A percentile compares a stretch with the other conserved stretches of the same genome.
These are phyloP conservation scores for Penicillium ucsense DNA, from an alignment of 495 filamentous ascomycete species.

Conservation along the genomic window DNA sequence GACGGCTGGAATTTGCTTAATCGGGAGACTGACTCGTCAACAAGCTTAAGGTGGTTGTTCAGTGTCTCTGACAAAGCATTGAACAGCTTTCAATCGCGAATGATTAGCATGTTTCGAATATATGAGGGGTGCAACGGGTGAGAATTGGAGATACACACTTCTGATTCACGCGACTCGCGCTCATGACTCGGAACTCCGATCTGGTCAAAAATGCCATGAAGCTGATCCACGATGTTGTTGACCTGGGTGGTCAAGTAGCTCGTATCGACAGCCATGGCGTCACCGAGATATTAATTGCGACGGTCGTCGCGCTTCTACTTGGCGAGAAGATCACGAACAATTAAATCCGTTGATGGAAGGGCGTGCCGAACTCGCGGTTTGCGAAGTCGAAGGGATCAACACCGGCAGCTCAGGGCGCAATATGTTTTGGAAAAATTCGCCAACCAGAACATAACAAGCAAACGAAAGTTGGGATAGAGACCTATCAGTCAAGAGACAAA, in stretches of 20 bases:
- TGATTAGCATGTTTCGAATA: no score
- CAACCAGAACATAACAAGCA: constrained; percentile 10
- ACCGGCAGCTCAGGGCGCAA: constrained; percentile 10
- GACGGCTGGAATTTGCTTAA: not conserved
- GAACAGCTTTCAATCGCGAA: constrained; percentile 53
- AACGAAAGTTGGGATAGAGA: constrained; percentile 15
- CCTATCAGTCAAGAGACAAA: constrained; percentile 17
- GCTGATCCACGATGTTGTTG: constrained; percentile 77
- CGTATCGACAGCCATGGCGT: constrained; percentile 74
- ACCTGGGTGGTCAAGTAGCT: constrained; percentile 89
- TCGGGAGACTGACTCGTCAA: constrained; percentile 49
- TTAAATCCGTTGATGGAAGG: no score
- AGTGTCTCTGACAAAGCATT: constrained; percentile 77
- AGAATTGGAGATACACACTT: constrained; percentile 39
- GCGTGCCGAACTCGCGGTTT: constrained; percentile 9
- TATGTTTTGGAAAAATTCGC: constrained; percentile 1
- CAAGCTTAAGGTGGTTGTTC: constrained; percentile 69
- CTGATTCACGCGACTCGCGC: constrained; percentile 74
- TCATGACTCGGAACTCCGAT: constrained; percentile 88
- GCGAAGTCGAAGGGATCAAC: constrained; percentile 13
- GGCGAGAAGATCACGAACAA: no score
- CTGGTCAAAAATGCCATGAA: constrained; percentile 92
- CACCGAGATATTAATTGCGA: not conserved
- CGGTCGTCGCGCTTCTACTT: no score
- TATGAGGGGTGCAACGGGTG: no score